A percentile compares a stretch with the other conserved stretches of the same genome.
Conservation (phyloP, 2,329 filamentous ascomycete species). For the Bipolaris cookei region DNA sequence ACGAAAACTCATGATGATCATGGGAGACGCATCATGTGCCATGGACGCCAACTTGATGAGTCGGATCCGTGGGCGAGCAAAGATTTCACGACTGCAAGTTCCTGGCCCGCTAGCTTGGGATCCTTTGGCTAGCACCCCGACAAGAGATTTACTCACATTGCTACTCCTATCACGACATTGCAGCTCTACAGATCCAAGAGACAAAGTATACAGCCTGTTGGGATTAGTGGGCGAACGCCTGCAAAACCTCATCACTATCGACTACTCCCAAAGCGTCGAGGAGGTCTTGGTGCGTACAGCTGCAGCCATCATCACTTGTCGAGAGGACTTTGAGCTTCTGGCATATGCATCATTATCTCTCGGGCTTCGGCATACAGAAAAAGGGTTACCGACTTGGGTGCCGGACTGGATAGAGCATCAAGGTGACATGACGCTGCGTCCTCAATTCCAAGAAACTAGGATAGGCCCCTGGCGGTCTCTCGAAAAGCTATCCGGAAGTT, state of each 20-base stretch:
- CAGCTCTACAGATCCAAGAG: constrained; percentile 16
- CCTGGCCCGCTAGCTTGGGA: constrained; percentile 23
- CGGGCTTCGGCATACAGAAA: neutral
- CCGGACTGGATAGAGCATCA: constrained; percentile 15
- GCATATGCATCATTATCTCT: constrained; percentile 14
- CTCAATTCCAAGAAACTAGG: constrained; percentile 12
- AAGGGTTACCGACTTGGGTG: constrained; percentile 16
- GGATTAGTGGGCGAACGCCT: constrained; percentile 17
- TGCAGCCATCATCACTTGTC: constrained; percentile 19
- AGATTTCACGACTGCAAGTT: constrained; percentile 12
- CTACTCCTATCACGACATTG: constrained; percentile 18
- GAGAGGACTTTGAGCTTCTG: constrained; percentile 17
- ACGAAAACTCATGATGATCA: constrained; percentile 19
- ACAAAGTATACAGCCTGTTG: constrained; percentile 19
- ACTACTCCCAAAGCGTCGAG: constrained; percentile 20
- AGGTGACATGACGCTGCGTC: constrained; percentile 7
- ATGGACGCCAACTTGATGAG: constrained; percentile 15
- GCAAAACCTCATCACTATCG: constrained; percentile 17
- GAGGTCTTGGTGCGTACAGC: constrained; percentile 16
- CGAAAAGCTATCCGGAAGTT: constrained; percentile 9
- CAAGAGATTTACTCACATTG: constrained; percentile 17
- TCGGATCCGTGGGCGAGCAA: constrained; percentile 20
- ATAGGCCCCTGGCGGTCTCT: constrained; percentile 20
- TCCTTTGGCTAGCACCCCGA: constrained; percentile 18
- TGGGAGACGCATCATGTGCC: constrained; percentile 8